phyloP scores from a whole-genome alignment of 78 protist species.

The Cavenderia fasciculata region DNA sequence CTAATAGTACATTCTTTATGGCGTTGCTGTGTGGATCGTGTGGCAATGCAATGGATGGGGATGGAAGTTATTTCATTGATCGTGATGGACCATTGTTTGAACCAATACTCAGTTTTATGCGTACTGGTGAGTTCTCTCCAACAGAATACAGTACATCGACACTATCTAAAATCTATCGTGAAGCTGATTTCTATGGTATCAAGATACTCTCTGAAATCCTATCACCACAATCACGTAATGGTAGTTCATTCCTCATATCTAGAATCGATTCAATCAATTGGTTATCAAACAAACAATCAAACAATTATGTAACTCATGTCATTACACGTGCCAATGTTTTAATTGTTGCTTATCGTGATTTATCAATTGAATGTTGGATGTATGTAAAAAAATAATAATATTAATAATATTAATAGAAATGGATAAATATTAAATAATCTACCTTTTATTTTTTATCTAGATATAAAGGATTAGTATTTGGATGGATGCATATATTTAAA shows the following conservation, averaged over 20 bases:
- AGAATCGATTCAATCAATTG: neutral
- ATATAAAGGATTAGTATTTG: slow-evolving; percentile 44
- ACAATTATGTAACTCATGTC: neutral
- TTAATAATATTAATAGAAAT: neutral
- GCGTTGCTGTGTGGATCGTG: neutral
- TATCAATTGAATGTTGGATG: slow-evolving; percentile 10
- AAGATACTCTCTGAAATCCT: neutral
- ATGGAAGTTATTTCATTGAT: slow-evolving; percentile 53
- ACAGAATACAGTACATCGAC: neutral
- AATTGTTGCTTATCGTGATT: neutral
- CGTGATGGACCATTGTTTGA: slow-evolving; percentile 56
- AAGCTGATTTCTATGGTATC: slow-evolving; percentile 33
- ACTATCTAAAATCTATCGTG: neutral
- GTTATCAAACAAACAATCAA: too few species aligned
- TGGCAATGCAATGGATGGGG: neutral
- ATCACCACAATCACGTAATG: neutral
- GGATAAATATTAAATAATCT: too few species aligned
- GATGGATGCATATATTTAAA: slow-evolving; percentile 8
- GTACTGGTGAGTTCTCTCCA: slow-evolving; percentile 18
- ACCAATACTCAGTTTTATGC: slow-evolving; percentile 23
- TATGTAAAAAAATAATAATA: neutral
- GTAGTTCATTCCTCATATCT: neutral
- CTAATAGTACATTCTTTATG: neutral
- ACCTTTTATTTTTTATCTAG: neutral
- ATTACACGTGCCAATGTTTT: slow-evolving; percentile 20